These are phyloP conservation scores for Naganishia vaughanmartiniae DNA, from an alignment of 768 basidiomycete species.

Conservation along the genomic window DNA sequence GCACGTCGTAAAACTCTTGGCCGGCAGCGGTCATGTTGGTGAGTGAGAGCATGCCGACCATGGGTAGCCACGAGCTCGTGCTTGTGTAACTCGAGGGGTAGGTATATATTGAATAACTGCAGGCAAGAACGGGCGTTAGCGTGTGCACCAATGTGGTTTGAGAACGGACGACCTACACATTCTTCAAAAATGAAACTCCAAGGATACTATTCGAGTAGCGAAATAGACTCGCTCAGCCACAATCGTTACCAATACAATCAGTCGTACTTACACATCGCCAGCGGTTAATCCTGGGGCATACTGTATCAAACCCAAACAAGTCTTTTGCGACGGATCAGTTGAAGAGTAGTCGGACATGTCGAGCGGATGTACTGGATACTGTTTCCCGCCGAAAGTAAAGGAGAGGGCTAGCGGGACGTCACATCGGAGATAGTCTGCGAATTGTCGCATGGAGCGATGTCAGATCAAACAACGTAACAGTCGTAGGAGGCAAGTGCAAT, in stretches of 20 bases:
- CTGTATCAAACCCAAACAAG: constrained; percentile 49
- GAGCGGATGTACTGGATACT: constrained; percentile 46
- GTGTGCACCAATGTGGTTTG: not conserved
- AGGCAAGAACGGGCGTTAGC: not conserved
- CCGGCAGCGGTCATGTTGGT: constrained; percentile 47
- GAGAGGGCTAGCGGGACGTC: constrained; percentile 41
- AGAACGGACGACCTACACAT: constrained; percentile 38
- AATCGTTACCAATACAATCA: constrained; percentile 12
- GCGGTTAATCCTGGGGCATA: constrained; percentile 40
- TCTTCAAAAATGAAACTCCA: constrained; percentile 49
- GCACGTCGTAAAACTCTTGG: constrained; percentile 50
- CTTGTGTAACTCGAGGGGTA: constrained; percentile 42
- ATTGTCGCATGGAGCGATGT: not conserved
- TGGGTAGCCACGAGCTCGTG: constrained; percentile 42
- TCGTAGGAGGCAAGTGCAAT: not conserved
- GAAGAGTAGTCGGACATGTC: constrained; percentile 48
- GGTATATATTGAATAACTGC: constrained; percentile 33
- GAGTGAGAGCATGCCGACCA: constrained; percentile 44
- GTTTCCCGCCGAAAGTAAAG: constrained; percentile 43
- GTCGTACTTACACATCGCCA: constrained; percentile 40
- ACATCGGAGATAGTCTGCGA: constrained; percentile 48
- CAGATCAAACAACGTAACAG: not conserved
- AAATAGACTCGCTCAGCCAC: constrained; percentile 1
- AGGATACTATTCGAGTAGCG: constrained; percentile 36
- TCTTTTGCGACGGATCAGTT: constrained; percentile 39